phyloP scores from a whole-genome alignment of 140 eudicot species.

The Senecio squalidus region DNA sequence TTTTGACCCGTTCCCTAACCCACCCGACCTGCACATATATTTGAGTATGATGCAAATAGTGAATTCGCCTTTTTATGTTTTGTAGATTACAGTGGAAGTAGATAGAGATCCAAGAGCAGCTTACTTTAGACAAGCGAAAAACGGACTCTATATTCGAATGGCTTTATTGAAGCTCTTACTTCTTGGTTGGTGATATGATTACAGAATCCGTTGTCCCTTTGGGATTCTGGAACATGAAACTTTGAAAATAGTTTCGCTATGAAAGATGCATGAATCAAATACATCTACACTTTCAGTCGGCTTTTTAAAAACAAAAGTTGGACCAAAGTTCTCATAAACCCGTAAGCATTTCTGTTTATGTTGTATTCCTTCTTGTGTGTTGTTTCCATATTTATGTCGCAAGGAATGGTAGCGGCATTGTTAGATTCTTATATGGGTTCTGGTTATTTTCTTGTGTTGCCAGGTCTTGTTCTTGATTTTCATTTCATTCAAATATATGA shows the following conservation, averaged over 20 bases:
- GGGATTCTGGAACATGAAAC: not conserved
- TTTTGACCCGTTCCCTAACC: not conserved
- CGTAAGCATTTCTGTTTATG: not conserved
- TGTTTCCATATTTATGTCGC: not conserved
- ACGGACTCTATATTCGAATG: slow-evolving; percentile 93
- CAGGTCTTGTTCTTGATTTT: not conserved
- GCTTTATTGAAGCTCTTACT: slow-evolving; percentile 90
- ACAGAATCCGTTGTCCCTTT: not conserved
- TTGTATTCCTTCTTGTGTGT: not conserved
- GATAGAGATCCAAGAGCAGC: slow-evolving; percentile 98
- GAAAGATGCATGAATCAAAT: slow-evolving; percentile 3
- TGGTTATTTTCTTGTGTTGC: not conserved
- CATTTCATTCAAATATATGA: not conserved
- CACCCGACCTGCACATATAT: not conserved
- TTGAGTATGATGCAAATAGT: not conserved
- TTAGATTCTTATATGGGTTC: not conserved
- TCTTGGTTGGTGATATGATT: slow-evolving; percentile 76
- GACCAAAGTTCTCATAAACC: not conserved
- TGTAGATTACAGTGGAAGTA: slow-evolving; percentile 89
- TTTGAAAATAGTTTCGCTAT: not conserved
- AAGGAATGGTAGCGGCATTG: not conserved
- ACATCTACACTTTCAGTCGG: not conserved
- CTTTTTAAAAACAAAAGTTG: not conserved
- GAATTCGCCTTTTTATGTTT: not conserved
- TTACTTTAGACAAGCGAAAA: slow-evolving; percentile 94